Evolutionary conservation across 2,329 filamentous ascomycete genomes (phyloP).

Genomic region (Pyrenophora teres): DNA sequence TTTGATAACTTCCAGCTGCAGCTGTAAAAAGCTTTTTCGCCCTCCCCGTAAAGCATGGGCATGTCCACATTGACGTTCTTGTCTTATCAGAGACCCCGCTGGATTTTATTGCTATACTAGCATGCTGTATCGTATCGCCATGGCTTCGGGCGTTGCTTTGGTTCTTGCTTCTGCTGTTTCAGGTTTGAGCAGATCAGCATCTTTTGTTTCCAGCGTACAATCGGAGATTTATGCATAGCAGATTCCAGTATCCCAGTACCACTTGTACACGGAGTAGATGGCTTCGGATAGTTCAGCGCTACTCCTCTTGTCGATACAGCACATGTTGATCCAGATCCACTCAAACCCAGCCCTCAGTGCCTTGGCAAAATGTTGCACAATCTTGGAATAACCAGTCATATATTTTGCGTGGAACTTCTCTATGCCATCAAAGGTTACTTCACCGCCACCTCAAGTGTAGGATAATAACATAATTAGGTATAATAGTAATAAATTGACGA

Average conservation of each 20-base stretch:
- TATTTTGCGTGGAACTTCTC: not conserved
- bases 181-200: too few species aligned
- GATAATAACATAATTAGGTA: not conserved
- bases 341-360: not conserved
- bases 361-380: not conserved
- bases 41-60: slow-evolving; percentile 26
- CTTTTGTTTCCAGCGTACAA: not conserved
- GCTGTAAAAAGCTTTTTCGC: slow-evolving; percentile 19
- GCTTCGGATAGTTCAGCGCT: slow-evolving; percentile 5
- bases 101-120: too few species aligned
- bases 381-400: not conserved
- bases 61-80: slow-evolving; percentile 30
- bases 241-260: not conserved
- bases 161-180: too few species aligned
- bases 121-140: too few species aligned
- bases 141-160: too few species aligned
- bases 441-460: not conserved
- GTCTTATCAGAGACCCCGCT: slow-evolving; percentile 23
- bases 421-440: not conserved
- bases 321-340: slow-evolving; percentile 5
- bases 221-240: slow-evolving; percentile 7
- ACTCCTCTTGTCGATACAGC: slow-evolving; percentile 10
- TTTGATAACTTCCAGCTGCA: slow-evolving; percentile 34
- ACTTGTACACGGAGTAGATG: slow-evolving; percentile 3
- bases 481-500: too few species aligned